Evolutionary conservation across 495 filamentous ascomycete genomes (phyloP), one percentile per base, ranked within the genome.

Genomic region (Hypomontagnella monticulosa): DNA sequence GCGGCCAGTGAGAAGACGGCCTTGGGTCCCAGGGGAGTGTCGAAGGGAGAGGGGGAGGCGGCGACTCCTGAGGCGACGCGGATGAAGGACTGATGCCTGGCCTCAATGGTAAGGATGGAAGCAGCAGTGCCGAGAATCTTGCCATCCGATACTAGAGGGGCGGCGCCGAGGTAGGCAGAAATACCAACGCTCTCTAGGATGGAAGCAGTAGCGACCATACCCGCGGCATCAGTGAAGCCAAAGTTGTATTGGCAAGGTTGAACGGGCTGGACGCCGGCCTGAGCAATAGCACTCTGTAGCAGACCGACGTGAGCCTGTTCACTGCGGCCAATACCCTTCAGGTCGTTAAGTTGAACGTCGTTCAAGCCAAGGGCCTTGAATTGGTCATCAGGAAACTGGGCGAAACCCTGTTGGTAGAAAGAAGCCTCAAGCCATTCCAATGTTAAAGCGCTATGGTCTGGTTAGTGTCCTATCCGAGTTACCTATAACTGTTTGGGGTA

Each of bases 171-270:
- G 74, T 87, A 88, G 59, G 87, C 86, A 23, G 83, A 85, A 37
- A 89, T 73, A 57, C 86, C 86, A 53, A 88, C 83, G 59, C 83
- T 85, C 71, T 89, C 87, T 40, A 89, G 83, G 37, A 88, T 73
- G 40, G 81, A 79, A 18, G 86, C 87, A 2, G 84, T 87, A 33
- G 75, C 82, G 32, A 88, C 80, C 85, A 89, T 88, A 55, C 75
- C 78, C 18, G 78, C 76, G 30, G 85, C 85, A 70, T 84, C 77
- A 32, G 85, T 85, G 71, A 88, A 83, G 63, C 80, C 81, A 60
- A 89, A 89, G 78, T 88, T 80, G 78, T 89, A 88, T 49, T 75
- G 73, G 79, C 86, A 89, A 0, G 82, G 78, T 75, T 84, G 71
- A 9, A 89, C 85, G 9, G 86, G 86, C 63, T 80, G 73, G 53